Evolutionary conservation across 768 basidiomycete species (phyloP), one percentile per base, ranked within the genome.

Genomic region (Phanerochaete carnosa): DNA sequence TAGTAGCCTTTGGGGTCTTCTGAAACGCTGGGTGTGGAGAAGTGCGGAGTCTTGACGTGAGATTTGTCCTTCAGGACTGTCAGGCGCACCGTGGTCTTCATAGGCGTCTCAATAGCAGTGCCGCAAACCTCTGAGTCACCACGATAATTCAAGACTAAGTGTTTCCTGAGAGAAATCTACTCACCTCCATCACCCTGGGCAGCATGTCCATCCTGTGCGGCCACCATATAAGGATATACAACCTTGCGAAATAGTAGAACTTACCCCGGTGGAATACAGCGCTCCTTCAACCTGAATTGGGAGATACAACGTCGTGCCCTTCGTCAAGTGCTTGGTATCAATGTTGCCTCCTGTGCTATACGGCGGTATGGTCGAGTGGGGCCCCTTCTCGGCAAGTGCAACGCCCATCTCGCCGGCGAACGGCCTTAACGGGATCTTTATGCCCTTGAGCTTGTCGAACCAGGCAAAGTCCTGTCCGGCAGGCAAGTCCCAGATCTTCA

Each of bases 341-440:
- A 87, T 72, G 65, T 87, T 86, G 1, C 86, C 84, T 1, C 85
- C 85, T 0, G 85, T 86, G 32, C 69, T 72, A 62, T 84, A 86
- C 1, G 85, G 86, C 47, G 86, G 86, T 51, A 86, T 86, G 19
- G 83, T 86, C 15, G 84, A 86, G 64, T 78, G 80, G 29, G 80
- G 75, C 1, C 86, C 86, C 11, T 65, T 67, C 58, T 72, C 73
- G 16, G 76, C 83, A 23, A 76, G 79, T 22, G 81, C 85, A 19
- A 86, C 81, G 15, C 86, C 85, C 82, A 87, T 85, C 71, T 86
- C 85, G 0, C 86, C 85, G 9, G 83, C 79, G 70, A 87, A 87
- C 16, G 86, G 85, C 35, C 75, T 65, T 6, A 87, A 57, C 3
- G 82, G 84, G 28, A 86, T 76, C 62, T 75, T 76, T 4, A 86